Conservation (phyloP, 2,329 filamentous ascomycete species). For the Fusarium mangiferae region DNA sequence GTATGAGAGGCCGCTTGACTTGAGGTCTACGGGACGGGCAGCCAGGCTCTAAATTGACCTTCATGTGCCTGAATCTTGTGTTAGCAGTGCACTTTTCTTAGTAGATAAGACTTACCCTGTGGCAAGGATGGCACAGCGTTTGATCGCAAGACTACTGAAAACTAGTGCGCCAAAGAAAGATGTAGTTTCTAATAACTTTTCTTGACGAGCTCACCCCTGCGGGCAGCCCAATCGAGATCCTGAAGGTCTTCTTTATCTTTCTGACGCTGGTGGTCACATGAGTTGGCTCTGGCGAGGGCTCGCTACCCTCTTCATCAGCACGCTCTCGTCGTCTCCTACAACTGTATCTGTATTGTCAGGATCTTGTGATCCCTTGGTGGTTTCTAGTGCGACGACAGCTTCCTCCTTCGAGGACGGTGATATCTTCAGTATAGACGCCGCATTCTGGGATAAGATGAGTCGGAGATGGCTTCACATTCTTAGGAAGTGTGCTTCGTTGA, state of each 20-base stretch:
- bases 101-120: neutral
- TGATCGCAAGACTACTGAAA: neutral
- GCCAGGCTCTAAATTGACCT: neutral
- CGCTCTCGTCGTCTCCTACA: neutral
- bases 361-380: neutral
- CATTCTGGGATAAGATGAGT: neutral
- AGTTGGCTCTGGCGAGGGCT: neutral
- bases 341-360: no score
- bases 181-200: neutral
- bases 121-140: neutral
- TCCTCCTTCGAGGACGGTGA: neutral
- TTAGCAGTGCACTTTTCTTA: neutral
- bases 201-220: neutral
- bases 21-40: neutral
- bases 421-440: neutral
- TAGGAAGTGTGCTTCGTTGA: neutral
- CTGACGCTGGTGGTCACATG: neutral
- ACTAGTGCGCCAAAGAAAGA: neutral
- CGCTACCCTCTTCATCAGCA: accelerated
- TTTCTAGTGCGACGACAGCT: neutral
- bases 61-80: neutral
- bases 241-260: neutral
- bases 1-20: neutral
- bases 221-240: neutral
- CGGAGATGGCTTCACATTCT: neutral